Conservation (phyloP, 495 filamentous ascomycete species). For the Astrothelium subdiscretum region DNA sequence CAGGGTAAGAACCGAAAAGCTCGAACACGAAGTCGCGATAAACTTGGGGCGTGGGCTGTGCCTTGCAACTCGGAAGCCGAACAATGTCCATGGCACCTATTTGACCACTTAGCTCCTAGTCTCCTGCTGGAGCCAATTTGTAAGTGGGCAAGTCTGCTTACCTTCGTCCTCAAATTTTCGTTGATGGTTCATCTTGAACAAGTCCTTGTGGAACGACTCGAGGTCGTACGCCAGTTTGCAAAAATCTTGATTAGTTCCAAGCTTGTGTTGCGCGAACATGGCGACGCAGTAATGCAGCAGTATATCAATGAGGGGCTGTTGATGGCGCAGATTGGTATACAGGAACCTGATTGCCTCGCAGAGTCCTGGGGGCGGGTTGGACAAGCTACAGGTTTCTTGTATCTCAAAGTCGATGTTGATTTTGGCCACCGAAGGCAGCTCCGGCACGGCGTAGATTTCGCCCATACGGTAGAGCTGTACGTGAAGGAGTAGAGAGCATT, state of each 20-base stretch:
- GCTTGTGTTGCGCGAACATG: slow-evolving; percentile 19
- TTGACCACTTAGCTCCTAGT: not conserved
- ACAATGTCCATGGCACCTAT: not conserved
- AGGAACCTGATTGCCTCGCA: slow-evolving; percentile 22
- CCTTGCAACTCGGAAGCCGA: not conserved
- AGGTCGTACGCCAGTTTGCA: slow-evolving; percentile 14
- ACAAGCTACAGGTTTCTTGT: slow-evolving; percentile 17
- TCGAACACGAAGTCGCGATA: not conserved
- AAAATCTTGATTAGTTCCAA: slow-evolving; percentile 19
- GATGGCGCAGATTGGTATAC: slow-evolving; percentile 17
- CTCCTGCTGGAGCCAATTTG: not conserved
- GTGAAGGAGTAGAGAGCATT: slow-evolving; percentile 20
- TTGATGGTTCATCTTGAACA: slow-evolving; percentile 18
- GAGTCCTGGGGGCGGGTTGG: slow-evolving; percentile 18
- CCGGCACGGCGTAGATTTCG: slow-evolving; percentile 18
- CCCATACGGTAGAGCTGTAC: slow-evolving; percentile 23
- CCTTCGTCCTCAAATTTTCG: slow-evolving; percentile 23
- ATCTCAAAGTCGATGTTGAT: slow-evolving; percentile 21
- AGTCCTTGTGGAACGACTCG: slow-evolving; percentile 20
- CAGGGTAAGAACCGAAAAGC: not conserved
- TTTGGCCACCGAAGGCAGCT: slow-evolving; percentile 18
- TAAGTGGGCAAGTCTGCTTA: slow-evolving; percentile 11
- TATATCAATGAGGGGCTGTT: slow-evolving; percentile 17
- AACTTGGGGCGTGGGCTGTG: not conserved
- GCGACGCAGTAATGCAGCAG: slow-evolving; percentile 26